Conservation (phyloP, 2,329 filamentous ascomycete species). For the Lomentospora prolificans region DNA sequence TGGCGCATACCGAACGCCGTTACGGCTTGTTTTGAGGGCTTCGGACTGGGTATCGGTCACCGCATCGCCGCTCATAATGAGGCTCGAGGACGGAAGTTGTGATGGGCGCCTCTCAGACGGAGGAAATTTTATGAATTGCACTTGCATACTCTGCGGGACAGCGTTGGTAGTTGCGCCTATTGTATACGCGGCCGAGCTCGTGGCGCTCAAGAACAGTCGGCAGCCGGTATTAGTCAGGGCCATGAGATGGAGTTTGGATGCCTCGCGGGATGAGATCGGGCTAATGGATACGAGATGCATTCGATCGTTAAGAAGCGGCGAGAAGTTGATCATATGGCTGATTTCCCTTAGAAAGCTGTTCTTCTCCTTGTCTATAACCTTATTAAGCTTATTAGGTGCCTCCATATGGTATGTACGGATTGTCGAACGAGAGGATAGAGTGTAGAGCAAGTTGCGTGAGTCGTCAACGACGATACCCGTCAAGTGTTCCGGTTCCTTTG, state of each 20-base stretch:
- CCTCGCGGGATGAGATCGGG: conserved; percentile 69
- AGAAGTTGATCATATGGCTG: conserved; percentile 72
- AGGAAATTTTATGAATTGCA: conserved; percentile 94
- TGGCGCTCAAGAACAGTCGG: conserved; percentile 84
- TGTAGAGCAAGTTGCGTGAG: conserved; percentile 79
- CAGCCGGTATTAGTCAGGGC: conserved; percentile 85
- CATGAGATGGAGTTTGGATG: conserved; percentile 77
- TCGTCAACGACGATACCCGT: conserved; percentile 81
- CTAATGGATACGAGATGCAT: conserved; percentile 76
- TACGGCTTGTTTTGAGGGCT: conserved; percentile 37
- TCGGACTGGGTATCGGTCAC: conserved; percentile 38
- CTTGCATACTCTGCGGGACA: conserved; percentile 88
- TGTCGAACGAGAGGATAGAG: conserved; percentile 76
- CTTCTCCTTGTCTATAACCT: conserved; percentile 57
- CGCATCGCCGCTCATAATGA: conserved; percentile 25
- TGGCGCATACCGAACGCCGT: conserved; percentile 61
- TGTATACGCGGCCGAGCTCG: conserved; percentile 61
- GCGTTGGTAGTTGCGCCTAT: conserved; percentile 48
- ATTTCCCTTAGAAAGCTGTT: conserved; percentile 59
- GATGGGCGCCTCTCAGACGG: conserved; percentile 33
- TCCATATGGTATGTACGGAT: conserved; percentile 90
- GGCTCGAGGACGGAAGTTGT: conserved; percentile 19
- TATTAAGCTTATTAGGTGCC: conserved; percentile 46
- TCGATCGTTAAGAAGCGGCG: conserved; percentile 58
- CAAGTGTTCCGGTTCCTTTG: conserved; percentile 52